Percentiles rank a stretch among this genome's conserved stretches.
phyloP scores from a whole-genome alignment of 148 eudicot genomes.

The Dianthus caryophyllus region DNA sequence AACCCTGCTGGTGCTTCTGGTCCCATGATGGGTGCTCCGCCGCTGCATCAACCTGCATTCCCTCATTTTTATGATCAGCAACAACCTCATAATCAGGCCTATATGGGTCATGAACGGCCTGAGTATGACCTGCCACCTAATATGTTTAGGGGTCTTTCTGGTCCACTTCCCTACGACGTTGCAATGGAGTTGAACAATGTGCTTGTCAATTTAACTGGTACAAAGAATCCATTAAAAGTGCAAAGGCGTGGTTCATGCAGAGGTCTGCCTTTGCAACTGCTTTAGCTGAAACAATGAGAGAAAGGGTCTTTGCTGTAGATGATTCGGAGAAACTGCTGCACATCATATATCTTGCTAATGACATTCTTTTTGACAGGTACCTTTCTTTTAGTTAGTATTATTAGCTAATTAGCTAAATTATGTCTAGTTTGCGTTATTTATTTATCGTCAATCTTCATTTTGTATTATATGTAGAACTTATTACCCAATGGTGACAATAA shows the following conservation, averaged over 20 bases:
- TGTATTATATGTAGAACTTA: no score
- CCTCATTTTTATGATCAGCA: slow-evolving; percentile 66
- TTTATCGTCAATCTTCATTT: no score
- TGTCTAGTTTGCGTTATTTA: no score
- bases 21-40: slow-evolving; percentile 44
- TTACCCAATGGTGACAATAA: no score
- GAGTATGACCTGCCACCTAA: slow-evolving; percentile 66
- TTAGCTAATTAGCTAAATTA: not conserved
- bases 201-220: slow-evolving; percentile 73
- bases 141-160: slow-evolving; percentile 67
- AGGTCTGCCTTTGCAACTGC: slow-evolving; percentile 83
- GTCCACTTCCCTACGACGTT: slow-evolving; percentile 90
- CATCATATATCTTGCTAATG: slow-evolving; percentile 90
- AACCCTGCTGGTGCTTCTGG: slow-evolving; percentile 40
- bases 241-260: slow-evolving; percentile 98
- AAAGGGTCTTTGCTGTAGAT: slow-evolving; percentile 59
- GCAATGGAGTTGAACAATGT: slow-evolving; percentile 87
- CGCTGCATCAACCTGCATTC: slow-evolving; percentile 65
- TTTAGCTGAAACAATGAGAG: slow-evolving; percentile 87
- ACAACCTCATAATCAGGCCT: slow-evolving; percentile 56
- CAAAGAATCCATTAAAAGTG: slow-evolving; percentile 96
- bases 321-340: slow-evolving; percentile 92
- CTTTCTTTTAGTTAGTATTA: not conserved
- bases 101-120: slow-evolving; percentile 55
- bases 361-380: slow-evolving; percentile 95